These are phyloP conservation scores for Herpotrichia juniperi DNA, from an alignment of 2,329 filamentous ascomycete genomes.

Conservation along the genomic window DNA sequence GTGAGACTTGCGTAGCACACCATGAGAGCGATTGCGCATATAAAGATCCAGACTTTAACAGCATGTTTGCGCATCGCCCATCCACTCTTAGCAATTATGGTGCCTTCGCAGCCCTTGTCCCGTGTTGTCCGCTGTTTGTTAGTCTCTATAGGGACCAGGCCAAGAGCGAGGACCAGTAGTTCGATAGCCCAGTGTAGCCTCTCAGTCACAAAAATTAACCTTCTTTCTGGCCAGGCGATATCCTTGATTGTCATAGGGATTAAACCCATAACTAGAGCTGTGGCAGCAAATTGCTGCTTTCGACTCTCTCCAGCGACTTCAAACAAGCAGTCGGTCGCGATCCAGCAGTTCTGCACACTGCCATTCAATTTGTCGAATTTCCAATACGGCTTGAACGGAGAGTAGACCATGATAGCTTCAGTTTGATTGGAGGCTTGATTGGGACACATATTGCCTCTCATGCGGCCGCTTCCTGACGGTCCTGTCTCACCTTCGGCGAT, in stretches of 20 bases:
- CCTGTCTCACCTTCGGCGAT: too few species aligned
- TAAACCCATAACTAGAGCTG: constrained; percentile 40
- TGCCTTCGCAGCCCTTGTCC: too few species aligned
- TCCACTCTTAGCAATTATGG: too few species aligned
- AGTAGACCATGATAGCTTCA: too few species aligned
- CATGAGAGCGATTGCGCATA: too few species aligned
- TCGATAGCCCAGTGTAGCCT: constrained; percentile 19
- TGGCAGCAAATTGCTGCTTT: constrained; percentile 41
- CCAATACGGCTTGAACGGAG: constrained; percentile 27
- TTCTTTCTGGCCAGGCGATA: constrained; percentile 38
- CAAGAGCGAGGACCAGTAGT: constrained; percentile 29
- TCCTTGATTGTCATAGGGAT: constrained; percentile 40
- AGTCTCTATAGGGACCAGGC: constrained; percentile 24
- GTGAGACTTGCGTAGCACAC: too few species aligned
- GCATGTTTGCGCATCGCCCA: too few species aligned
- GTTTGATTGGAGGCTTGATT: too few species aligned
- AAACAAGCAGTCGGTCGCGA: constrained; percentile 33
- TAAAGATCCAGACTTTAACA: too few species aligned
- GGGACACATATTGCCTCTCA: too few species aligned
- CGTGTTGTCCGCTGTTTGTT: constrained; percentile 4
- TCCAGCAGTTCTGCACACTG: constrained; percentile 31
- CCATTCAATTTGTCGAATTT: constrained; percentile 5
- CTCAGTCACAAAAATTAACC: constrained; percentile 26
- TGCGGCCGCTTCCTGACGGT: too few species aligned
- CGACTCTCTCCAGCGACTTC: constrained; percentile 29